Percentiles rank a stretch among this genome's conserved stretches.
Evolutionary conservation across 2,329 filamentous ascomycete species (phyloP).

Genomic region (Hirsutella thompsonii): DNA sequence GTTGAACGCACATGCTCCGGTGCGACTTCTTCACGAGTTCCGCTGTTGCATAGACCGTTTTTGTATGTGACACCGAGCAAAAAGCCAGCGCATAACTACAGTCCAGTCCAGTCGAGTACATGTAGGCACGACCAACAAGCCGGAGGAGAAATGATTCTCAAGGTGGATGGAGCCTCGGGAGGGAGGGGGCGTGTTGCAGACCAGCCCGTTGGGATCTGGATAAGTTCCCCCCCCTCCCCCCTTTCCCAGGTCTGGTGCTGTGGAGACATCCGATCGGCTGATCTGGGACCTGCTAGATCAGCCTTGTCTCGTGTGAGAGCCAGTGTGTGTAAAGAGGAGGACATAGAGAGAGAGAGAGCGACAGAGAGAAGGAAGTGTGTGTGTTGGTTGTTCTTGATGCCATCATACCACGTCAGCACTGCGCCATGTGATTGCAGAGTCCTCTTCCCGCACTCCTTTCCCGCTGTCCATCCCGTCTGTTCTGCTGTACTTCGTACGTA

Average conservation of each 20-base stretch:
- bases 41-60: too few species aligned
- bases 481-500: background rate
- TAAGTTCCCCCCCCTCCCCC: background rate
- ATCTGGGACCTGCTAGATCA: constrained; percentile 4
- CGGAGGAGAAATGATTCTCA: background rate
- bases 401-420: constrained; percentile 3
- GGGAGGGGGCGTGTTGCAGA: constrained; percentile 1
- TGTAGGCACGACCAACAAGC: background rate
- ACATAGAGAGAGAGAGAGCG: too few species aligned
- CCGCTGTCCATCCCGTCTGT: background rate
- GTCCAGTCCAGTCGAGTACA: too few species aligned
- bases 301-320: background rate
- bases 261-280: constrained; percentile 4
- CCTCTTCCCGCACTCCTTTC: background rate
- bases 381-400: background rate
- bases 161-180: background rate
- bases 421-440: constrained; percentile 2
- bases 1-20: too few species aligned
- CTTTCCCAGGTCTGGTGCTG: too few species aligned
- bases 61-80: too few species aligned
- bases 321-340: background rate
- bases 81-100: too few species aligned
- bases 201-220: constrained; percentile 1
- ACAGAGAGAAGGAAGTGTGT: too few species aligned
- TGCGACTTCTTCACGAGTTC: too few species aligned